Evolutionary conservation across 2,329 filamentous ascomycete species (phyloP).

Genomic region (Microascus cirrosus): DNA sequence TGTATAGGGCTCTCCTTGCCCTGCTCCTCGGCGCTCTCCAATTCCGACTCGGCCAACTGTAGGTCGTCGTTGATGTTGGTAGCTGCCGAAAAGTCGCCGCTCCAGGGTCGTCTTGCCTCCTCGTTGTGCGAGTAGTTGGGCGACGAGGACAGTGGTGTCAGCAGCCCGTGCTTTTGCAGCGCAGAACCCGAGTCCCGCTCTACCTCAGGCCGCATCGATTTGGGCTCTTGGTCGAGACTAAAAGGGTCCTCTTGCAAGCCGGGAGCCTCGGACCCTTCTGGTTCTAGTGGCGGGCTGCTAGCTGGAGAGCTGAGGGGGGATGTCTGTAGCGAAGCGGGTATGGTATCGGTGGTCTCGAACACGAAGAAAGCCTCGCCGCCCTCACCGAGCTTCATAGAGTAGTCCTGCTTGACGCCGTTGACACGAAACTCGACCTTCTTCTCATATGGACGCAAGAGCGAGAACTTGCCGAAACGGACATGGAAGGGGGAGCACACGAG

Average conservation of each 20-base stretch:
- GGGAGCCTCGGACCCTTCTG: conserved; percentile 14
- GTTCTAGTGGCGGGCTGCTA: conserved; percentile 61
- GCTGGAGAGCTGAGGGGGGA: conserved; percentile 86
- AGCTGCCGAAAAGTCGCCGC: conserved; percentile 8
- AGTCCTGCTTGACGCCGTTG: conserved; percentile 84
- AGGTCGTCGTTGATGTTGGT: neutral
- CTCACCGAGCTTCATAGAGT: conserved; percentile 97
- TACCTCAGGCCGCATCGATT: conserved; percentile 28
- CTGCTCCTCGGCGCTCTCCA: conserved; percentile 22
- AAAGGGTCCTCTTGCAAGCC: conserved; percentile 57
- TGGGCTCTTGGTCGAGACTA: conserved; percentile 47
- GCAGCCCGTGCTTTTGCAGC: neutral
- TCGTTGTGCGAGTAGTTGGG: conserved; percentile 1
- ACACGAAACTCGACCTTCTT: conserved; percentile 98
- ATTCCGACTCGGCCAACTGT: conserved; percentile 10
- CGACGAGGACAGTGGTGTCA: neutral
- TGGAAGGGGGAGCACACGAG: conserved; percentile 94
- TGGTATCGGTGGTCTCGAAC: conserved; percentile 85
- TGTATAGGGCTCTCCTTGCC: conserved; percentile 22
- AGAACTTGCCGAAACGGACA: conserved; percentile 98
- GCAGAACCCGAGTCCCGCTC: conserved; percentile 8
- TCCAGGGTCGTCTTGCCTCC: neutral
- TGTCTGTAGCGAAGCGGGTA: conserved; percentile 89
- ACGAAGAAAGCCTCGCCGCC: conserved; percentile 98
- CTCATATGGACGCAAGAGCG: conserved; percentile 83